Base-by-base conservation (phyloP, 1,139 yeast species). In the Blastobotrys serpentis region DNA sequence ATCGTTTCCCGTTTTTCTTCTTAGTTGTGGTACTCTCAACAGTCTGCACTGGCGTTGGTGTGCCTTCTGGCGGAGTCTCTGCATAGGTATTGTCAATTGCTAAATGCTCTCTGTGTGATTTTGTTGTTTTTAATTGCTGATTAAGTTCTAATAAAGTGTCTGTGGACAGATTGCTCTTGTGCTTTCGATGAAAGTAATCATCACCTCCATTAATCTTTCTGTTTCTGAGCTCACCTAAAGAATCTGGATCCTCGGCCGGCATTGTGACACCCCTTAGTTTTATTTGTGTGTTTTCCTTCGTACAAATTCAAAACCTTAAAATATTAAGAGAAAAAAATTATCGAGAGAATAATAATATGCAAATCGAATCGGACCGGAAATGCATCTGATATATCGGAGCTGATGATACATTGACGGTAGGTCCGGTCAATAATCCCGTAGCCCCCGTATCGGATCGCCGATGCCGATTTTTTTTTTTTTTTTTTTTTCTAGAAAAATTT, bases 41-140 rank as follows among this genome's bases (percentile, higher is more conserved):
- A 36, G 39, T 22, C 40, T 39, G 3, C 23, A 34, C 19, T 42
- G 16, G 45, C 39, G 21, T 25, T 14, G 39, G 29, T 26, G 43
- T 32, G 13, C 22, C 44, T 19, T 34, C 37, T 18, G 17, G 16
- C 6, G 50, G 52, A 42, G 58, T 54, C 13, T 56, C 59, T n/a
- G 48, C 57, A 44, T 56, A 56, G 11, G 51, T 42, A 44, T 56
- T 55, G 49, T 56, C 56, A 32, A 39, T 23, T 2, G 42, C 37
- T 26, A 56, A 49, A 22, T 56, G 60, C 26, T 51, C 53, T 11
- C 59, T 45, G 22, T 41, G 40, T 8, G 38, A 30, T n/a, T 17
- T 42, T 11, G 23, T 43, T 8, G 13, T 21, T 13, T 36, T 21
- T 13, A 49, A 23, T 29, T 43, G 46, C 30, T 45, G 17, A 41